Base-by-base conservation (phyloP, 2,329 filamentous ascomycete genomes). In the Arthrinium phaeospermum region DNA sequence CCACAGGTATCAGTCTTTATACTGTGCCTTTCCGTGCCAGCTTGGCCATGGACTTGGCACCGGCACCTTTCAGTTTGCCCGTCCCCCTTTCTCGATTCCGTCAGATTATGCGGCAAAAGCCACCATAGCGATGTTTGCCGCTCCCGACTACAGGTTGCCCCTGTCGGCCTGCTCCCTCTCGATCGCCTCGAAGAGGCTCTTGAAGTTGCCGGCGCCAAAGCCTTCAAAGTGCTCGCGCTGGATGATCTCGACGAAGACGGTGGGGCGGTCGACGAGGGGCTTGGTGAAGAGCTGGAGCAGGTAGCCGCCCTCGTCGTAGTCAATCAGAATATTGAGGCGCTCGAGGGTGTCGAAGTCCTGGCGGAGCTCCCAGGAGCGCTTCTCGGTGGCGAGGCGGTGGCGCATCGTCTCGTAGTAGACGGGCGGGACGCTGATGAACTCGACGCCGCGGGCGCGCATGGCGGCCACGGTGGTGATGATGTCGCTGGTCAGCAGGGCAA, bases 221-320 rank as follows among this genome's bases (percentile, higher is more conserved):
- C 96, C 96, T 45, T 93, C 91, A 81, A 98, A 98, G 75, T 94
- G 91, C 78, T 97, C 92, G 72, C 95, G 87, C 86, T 98, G 95
- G 78, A 98, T 98, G 78, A 98, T 97, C 88, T 98, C 96, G 75
- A 98, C 91, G 81, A 98, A 98, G 41, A 98, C 95, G 4, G 96
- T 98, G 34, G 96, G 96, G 16, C 96, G 91, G 83, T 98, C 95
- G 92, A 98, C 94, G 76, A 98, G 83, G 75, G 96, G 96, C 90
- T 94, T 94, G 45, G 92, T 94, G 82, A 94, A 94, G 46, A 94
- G 85, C 83, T 92, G 90, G 71, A 92, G 83, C 75, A 98, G 83
- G 82, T 98, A 98, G 0, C 96, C 96, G 34, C 90, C 91, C 87
- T 98, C 95, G 78, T 98, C 96, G 79, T 98, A 98, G 84, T 98